Evolutionary conservation across 345 rosid species (phyloP).

Genomic region (Heritiera fomes): DNA sequence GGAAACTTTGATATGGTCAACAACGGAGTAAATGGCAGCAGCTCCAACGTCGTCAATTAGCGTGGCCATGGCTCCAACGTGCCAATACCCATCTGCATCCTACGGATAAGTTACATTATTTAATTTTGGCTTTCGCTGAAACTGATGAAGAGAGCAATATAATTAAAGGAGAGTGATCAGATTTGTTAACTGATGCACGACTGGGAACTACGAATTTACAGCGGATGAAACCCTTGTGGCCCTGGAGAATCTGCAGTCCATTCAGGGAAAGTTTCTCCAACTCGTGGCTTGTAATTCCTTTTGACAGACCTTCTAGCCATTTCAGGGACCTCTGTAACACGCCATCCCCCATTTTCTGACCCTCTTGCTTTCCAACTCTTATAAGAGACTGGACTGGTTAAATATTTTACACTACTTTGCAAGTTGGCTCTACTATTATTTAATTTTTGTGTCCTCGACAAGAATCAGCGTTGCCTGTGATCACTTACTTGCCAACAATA

Average conservation of each 20-base stretch:
- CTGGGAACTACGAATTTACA: not conserved
- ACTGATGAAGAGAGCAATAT: not conserved
- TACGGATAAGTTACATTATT: not conserved
- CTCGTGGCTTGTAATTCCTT: too few relatives aligned
- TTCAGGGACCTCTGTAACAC: too few relatives aligned
- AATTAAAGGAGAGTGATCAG: not conserved
- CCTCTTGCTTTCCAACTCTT: too few relatives aligned
- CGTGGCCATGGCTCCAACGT: slow-evolving; percentile 51
- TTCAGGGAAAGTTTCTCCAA: not conserved
- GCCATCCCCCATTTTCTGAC: too few relatives aligned
- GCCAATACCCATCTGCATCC: slow-evolving; percentile 53
- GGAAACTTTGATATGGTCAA: slow-evolving; percentile 34
- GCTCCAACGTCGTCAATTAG: slow-evolving; percentile 53
- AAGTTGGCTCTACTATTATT: too few relatives aligned
- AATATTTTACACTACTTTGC: too few relatives aligned
- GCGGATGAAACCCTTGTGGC: not conserved
- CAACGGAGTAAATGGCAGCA: slow-evolving; percentile 34
- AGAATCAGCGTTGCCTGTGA: too few relatives aligned
- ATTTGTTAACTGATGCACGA: not conserved
- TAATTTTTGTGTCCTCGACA: too few relatives aligned
- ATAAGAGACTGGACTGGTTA: too few relatives aligned
- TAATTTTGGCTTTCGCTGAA: not conserved
- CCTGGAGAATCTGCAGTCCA: not conserved
- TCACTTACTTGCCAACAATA: too few relatives aligned
- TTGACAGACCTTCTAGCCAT: too few relatives aligned